Percentiles rank a stretch among this genome's conserved stretches.
Evolutionary conservation across 257 asterid genomes (phyloP).

Genomic region (Fraxinus anomala): DNA sequence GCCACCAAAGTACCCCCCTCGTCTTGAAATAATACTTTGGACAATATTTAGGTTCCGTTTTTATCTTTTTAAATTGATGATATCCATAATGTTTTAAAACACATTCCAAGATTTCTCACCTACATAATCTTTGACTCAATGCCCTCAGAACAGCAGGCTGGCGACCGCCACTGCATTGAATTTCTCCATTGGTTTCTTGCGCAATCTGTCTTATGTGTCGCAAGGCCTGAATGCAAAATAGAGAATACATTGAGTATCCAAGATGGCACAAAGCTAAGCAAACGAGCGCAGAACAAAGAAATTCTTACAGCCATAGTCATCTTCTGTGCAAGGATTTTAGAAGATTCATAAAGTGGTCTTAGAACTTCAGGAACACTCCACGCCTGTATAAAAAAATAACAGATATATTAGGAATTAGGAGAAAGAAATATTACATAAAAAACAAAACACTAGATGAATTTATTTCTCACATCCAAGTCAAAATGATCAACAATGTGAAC

Average conservation of each 20-base stretch:
- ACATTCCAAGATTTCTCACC: slow-evolving; percentile 41
- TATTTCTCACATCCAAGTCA: slow-evolving; percentile 71
- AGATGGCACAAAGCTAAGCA: not conserved
- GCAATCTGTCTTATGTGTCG: slow-evolving; percentile 86
- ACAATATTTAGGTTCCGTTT: not conserved
- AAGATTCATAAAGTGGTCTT: slow-evolving; percentile 94
- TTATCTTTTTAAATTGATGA: not conserved
- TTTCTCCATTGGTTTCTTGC: slow-evolving; percentile 88
- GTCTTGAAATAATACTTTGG: not conserved
- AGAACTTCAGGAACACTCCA: slow-evolving; percentile 89
- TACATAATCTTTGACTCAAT: slow-evolving; percentile 78
- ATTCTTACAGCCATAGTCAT: slow-evolving; percentile 86
- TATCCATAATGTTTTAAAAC: not conserved
- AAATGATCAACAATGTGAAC: slow-evolving; percentile 89
- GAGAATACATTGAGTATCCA: not conserved
- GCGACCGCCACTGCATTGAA: slow-evolving; percentile 75
- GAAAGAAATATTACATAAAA: not conserved
- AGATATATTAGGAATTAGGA: not conserved
- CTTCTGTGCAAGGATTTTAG: slow-evolving; percentile 89
- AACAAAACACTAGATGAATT: not conserved
- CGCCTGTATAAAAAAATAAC: slow-evolving; percentile 43
- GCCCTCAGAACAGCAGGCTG: slow-evolving; percentile 90
- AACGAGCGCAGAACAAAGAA: not conserved
- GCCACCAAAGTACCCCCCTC: too few relatives aligned
- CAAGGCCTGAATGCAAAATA: slow-evolving; percentile 52